Conservation (phyloP, 306 rosid genomes). For the Quercus bicolor region DNA sequence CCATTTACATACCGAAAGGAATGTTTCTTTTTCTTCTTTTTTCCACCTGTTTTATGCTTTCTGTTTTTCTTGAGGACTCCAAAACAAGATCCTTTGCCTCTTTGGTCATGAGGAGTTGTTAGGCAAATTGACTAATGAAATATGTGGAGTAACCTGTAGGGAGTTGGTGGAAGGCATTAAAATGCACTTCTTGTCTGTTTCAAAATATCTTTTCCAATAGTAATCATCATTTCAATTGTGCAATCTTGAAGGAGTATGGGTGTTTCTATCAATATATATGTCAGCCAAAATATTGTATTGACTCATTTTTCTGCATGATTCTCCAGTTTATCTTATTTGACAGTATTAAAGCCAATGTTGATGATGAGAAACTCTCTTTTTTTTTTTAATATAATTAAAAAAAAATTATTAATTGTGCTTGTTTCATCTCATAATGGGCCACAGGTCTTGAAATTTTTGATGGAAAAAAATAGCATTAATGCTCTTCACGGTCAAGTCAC, state of each 20-base stretch:
- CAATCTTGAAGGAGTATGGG: not conserved
- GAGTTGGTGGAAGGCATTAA: no score
- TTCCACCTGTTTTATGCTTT: not conserved
- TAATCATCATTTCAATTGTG: not conserved
- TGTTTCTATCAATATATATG: not conserved
- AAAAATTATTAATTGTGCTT: not conserved
- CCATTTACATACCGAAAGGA: not conserved
- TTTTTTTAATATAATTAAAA: not conserved
- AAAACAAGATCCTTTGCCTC: not conserved
- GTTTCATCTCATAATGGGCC: slow-evolving; percentile 22
- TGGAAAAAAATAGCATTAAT: slow-evolving; percentile 78
- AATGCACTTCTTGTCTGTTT: not conserved
- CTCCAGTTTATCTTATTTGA: slow-evolving; percentile 14
- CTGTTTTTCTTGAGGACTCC: not conserved
- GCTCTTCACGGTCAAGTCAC: slow-evolving; percentile 96
- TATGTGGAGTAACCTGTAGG: no score
- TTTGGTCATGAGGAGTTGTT: no score
- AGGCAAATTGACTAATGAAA: no score
- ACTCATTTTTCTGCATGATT: not conserved
- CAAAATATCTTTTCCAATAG: not conserved
- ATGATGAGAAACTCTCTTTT: not conserved
- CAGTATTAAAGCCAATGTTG: not conserved
- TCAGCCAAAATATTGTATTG: not conserved
- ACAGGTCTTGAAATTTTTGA: slow-evolving; percentile 87
- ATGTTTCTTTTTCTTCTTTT: not conserved